Evolutionary conservation across 257 asterid species (phyloP), one percentile per base, ranked within the genome.

Genomic region (Ophiorrhiza pumila): DNA sequence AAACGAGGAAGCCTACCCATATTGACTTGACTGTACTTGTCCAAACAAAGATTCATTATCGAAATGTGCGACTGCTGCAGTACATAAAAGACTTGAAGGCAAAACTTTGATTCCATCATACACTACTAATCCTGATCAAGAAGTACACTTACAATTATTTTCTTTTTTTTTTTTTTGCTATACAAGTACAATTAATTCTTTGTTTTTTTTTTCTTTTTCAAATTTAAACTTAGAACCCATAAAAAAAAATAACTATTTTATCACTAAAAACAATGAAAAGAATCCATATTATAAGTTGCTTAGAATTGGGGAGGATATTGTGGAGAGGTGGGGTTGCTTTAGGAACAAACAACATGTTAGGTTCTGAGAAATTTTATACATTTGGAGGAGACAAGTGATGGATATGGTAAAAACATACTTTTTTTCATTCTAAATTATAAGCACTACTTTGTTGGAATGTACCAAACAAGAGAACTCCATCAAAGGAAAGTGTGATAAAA

Each of bases 1-100:
- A 79, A 69, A 79, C 71, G 68, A 69, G 73, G 73, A 45, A 65
- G 81, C 65, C n/a, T n/a, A n/a, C n/a, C n/a, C 70, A 43, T 64
- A 39, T 12, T 27, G 76, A 78, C 61, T 78, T 59, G 75, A 73
- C 68, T 34, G 72, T 68, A 42, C 59, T 29, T 45, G 68, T 49
- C 57, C 74, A 71, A 34, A 42, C 66, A 74, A 65, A 61, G 61
- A 69, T 76, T 70, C 83, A 79, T 56, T 45, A 69, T 74, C 71
- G 37, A 46, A 61, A 65, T 50, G 77, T 65, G 74, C 25, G 49
- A 69, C 61, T 23, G 7, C 45, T 37, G 31, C n/a, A 4, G 42
- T 5, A 15, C 39, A 43, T n/a, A n/a, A 20, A 60, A 8, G n/a
- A 22, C 32, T 22, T n/a, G 14, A 31, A 32, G 4, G 25, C 8